Evolutionary conservation across 2,329 filamentous ascomycete genomes (phyloP).

Genomic region (Epichloe hybrida): DNA sequence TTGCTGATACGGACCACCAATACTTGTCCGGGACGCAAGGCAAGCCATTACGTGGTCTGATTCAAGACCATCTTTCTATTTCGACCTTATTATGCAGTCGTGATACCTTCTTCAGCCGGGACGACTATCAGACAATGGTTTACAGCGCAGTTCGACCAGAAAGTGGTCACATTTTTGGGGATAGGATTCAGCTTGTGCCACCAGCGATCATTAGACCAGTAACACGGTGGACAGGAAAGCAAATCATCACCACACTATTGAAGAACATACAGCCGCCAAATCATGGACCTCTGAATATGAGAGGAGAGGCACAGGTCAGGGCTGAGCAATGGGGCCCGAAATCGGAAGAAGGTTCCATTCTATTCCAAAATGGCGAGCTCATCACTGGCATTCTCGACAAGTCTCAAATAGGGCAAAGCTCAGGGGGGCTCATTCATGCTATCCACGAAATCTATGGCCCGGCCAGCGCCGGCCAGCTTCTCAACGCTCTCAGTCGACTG

Average conservation of each 20-base stretch:
- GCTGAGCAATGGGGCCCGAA: conserved; percentile 64
- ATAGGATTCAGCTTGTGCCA: conserved; percentile 66
- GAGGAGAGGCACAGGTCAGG: conserved; percentile 64
- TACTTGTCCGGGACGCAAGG: conserved; percentile 90
- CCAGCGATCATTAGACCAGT: conserved; percentile 74
- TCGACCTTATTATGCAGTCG: conserved; percentile 81
- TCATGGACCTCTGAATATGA: conserved; percentile 65
- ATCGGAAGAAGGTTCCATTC: conserved; percentile 68
- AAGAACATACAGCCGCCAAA: conserved; percentile 77
- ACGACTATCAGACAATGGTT: conserved; percentile 85
- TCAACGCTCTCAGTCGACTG: conserved; percentile 80
- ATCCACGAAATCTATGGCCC: conserved; percentile 91
- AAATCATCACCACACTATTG: conserved; percentile 82
- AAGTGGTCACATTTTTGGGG: conserved; percentile 71
- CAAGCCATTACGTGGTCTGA: conserved; percentile 85
- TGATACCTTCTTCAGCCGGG: conserved; percentile 79
- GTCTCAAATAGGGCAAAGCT: conserved; percentile 77
- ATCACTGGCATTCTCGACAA: conserved; percentile 90
- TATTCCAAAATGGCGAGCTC: conserved; percentile 78
- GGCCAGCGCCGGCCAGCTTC: conserved; percentile 68
- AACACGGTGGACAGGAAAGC: conserved; percentile 87
- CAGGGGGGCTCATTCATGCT: conserved; percentile 84
- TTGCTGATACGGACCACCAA: conserved; percentile 94
- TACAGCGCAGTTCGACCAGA: conserved; percentile 85
- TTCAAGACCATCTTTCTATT: conserved; percentile 97